These are phyloP conservation scores for Dendrobium huoshanense DNA, from an alignment of 106 monocot genomes.

Conservation along the genomic window DNA sequence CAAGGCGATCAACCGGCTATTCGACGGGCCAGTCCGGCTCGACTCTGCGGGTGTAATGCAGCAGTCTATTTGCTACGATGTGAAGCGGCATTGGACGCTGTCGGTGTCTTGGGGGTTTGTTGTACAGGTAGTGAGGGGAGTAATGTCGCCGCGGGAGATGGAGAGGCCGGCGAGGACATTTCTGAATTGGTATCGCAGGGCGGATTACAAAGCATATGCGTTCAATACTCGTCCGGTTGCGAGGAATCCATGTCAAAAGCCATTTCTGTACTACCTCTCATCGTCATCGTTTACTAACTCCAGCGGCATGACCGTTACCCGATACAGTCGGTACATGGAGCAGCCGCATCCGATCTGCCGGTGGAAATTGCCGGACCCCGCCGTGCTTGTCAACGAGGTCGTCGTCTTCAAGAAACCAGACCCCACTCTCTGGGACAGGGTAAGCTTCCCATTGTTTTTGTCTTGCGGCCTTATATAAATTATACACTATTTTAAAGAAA, in stretches of 20 bases:
- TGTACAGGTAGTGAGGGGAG: conserved; percentile 60
- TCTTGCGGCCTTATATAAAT: too few relatives aligned
- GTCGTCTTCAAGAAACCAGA: conserved; percentile 75
- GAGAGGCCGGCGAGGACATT: conserved; percentile 91
- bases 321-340: conserved; percentile 25
- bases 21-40: conserved; percentile 58
- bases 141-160: conserved; percentile 84
- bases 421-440: conserved; percentile 69
- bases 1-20: conserved; percentile 34
- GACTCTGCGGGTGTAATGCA: conserved; percentile 77
- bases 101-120: conserved; percentile 90
- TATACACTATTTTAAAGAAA: too few relatives aligned
- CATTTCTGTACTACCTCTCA: conserved; percentile 56
- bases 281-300: conserved; percentile 11
- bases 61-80: conserved; percentile 86
- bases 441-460: conserved; percentile 9
- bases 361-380: conserved; percentile 56
- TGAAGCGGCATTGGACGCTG: conserved; percentile 50
- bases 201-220: conserved; percentile 71
- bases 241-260: conserved; percentile 71
- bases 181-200: conserved; percentile 76
- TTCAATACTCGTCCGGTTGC: conserved; percentile 84
- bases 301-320: conserved; percentile 41
- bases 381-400: conserved; percentile 36
- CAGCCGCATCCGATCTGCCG: conserved; percentile 38